These are phyloP conservation scores for Dendrobium chrysotoxum DNA, from an alignment of 106 monocot genomes.

Conservation along the genomic window DNA sequence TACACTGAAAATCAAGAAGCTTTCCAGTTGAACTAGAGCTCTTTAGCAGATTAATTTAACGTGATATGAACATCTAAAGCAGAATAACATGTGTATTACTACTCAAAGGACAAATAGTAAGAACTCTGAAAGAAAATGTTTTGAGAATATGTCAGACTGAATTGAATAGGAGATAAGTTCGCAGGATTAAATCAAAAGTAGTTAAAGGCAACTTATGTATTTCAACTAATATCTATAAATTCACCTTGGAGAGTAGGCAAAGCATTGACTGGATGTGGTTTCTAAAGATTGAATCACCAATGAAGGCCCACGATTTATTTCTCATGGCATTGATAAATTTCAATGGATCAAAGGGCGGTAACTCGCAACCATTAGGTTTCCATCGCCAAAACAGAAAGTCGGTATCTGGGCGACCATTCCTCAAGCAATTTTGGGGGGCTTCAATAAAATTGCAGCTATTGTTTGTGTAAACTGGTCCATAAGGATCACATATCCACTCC, in stretches of 20 bases:
- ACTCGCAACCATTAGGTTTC: constrained; percentile 35
- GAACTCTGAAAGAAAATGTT: no score
- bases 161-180: not conserved
- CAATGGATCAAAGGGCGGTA: constrained; percentile 30
- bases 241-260: constrained; percentile 49
- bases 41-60: no score
- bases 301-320: constrained; percentile 42
- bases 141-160: not conserved
- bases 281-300: constrained; percentile 52
- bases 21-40: no score
- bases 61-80: no score
- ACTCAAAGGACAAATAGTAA: no score
- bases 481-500: constrained; percentile 32
- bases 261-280: constrained; percentile 44
- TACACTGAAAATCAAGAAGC: no score
- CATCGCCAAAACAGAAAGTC: constrained; percentile 44
- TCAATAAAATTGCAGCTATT: constrained; percentile 29
- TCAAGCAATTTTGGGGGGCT: constrained; percentile 31
- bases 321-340: constrained; percentile 34
- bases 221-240: not conserved
- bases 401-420: constrained; percentile 41
- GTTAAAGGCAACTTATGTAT: not conserved
- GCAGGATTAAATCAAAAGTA: not conserved
- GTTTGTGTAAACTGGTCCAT: constrained; percentile 43
- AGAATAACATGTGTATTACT: no score